Percentiles rank a stretch among this genome's conserved stretches.
phyloP scores from a whole-genome alignment of 139 green algal genomes.

The Chlorella sorokiniana region DNA sequence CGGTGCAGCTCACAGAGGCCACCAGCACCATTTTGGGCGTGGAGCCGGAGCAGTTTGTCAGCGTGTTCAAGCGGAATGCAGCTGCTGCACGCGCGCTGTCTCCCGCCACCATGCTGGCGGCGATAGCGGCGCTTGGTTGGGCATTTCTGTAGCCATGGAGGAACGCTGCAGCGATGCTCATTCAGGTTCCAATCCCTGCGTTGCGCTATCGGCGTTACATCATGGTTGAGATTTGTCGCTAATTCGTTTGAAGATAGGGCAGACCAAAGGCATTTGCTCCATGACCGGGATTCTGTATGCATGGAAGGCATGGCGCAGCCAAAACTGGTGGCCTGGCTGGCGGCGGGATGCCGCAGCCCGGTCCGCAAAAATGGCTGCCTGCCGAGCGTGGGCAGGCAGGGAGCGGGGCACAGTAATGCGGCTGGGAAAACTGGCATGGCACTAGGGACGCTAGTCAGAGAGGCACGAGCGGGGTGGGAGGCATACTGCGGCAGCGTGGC shows the following conservation, averaged over 20 bases:
- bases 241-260: background rate
- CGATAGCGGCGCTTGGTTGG: background rate
- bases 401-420: background rate
- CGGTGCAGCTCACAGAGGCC: constrained; percentile 8
- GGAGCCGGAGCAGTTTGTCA: constrained; percentile 1
- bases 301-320: too few relatives aligned
- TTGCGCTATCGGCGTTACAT: too few relatives aligned
- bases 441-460: background rate
- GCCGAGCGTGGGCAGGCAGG: background rate
- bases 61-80: background rate
- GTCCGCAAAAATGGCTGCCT: background rate
- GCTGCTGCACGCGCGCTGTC: background rate
- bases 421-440: background rate
- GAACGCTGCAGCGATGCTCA: too few relatives aligned
- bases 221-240: background rate
- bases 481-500: too few relatives aligned
- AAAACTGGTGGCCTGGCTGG: background rate
- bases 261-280: background rate
- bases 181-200: too few relatives aligned
- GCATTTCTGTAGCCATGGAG: too few relatives aligned
- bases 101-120: background rate
- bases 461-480: too few relatives aligned
- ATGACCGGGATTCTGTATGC: too few relatives aligned
- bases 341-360: background rate
- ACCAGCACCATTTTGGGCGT: constrained; percentile 16